phyloP scores from a whole-genome alignment of 768 basidiomycete genomes.

The Pleurotus citrinopileatus region DNA sequence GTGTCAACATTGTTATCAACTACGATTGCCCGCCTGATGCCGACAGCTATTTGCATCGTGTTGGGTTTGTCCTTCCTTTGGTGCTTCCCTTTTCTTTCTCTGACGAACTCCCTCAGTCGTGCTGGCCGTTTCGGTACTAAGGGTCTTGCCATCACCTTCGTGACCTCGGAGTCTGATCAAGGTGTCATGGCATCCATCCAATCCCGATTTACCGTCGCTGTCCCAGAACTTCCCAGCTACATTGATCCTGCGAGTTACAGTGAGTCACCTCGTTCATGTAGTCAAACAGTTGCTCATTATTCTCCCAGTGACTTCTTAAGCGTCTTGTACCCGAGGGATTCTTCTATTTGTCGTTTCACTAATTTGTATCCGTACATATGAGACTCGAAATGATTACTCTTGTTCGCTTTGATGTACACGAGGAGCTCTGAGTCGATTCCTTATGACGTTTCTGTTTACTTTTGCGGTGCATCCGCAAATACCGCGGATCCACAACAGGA shows the following conservation, averaged over 20 bases:
- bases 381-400: not conserved
- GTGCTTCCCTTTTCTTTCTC: not conserved
- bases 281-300: not conserved
- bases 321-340: no score
- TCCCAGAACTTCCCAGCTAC: conserved; percentile 90
- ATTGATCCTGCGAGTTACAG: conserved; percentile 96
- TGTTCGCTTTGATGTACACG: no score
- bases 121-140: conserved; percentile 99
- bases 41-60: conserved; percentile 97
- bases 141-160: conserved; percentile 97
- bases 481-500: not conserved
- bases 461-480: not conserved
- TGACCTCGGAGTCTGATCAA: conserved; percentile 88
- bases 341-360: no score
- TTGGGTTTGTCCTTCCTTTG: conserved; percentile 58
- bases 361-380: no score
- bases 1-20: conserved; percentile 99
- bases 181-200: conserved; percentile 96
- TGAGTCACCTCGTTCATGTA: conserved; percentile 38
- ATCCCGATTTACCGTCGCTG: conserved; percentile 94
- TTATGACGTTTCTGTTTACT: not conserved
- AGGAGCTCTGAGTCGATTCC: no score
- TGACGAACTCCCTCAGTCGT: conserved; percentile 51
- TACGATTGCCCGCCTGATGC: conserved; percentile 98
- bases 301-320: conserved; percentile 47